Evolutionary conservation across 345 rosid species (phyloP).

Genomic region (Nasturtium officinale): DNA sequence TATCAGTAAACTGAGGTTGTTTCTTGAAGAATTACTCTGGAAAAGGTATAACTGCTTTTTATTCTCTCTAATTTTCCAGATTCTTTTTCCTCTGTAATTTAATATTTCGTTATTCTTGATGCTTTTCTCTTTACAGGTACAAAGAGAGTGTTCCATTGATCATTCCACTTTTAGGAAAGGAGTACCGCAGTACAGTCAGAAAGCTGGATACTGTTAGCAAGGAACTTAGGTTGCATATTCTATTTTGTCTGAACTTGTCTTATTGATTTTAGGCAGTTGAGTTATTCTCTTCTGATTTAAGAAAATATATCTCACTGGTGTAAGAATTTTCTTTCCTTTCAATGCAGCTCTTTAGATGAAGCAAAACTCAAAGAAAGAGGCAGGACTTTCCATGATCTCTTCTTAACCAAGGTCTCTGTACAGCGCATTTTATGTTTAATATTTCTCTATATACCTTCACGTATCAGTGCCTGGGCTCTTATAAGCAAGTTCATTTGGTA

Average conservation of each 20-base stretch:
- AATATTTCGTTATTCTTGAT: constrained; percentile 14
- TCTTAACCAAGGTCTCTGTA: constrained; percentile 73
- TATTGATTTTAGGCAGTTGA: constrained; percentile 8
- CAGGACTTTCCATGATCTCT: constrained; percentile 81
- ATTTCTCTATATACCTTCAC: background rate
- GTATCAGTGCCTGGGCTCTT: background rate
- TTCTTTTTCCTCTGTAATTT: constrained; percentile 1
- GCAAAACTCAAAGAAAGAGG: constrained; percentile 91
- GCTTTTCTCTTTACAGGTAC: constrained; percentile 58
- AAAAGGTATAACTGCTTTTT: constrained; percentile 55
- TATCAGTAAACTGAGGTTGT: constrained; percentile 78
- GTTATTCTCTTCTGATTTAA: constrained; percentile 1
- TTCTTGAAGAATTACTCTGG: constrained; percentile 84
- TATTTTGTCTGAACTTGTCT: constrained; percentile 23
- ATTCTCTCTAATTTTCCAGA: constrained; percentile 18
- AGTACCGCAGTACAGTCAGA: constrained; percentile 62
- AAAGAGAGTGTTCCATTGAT: constrained; percentile 86
- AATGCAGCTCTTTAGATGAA: constrained; percentile 82
- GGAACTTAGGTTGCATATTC: constrained; percentile 70
- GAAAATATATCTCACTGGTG: background rate
- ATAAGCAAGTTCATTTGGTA: background rate
- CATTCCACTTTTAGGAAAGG: constrained; percentile 92
- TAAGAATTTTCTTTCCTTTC: constrained; percentile 2
- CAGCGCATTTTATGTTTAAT: background rate
- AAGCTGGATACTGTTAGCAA: constrained; percentile 73